These are phyloP conservation scores for Ophiosphaerella herpotricha DNA, from an alignment of 2,329 filamentous ascomycete species.

Conservation along the genomic window DNA sequence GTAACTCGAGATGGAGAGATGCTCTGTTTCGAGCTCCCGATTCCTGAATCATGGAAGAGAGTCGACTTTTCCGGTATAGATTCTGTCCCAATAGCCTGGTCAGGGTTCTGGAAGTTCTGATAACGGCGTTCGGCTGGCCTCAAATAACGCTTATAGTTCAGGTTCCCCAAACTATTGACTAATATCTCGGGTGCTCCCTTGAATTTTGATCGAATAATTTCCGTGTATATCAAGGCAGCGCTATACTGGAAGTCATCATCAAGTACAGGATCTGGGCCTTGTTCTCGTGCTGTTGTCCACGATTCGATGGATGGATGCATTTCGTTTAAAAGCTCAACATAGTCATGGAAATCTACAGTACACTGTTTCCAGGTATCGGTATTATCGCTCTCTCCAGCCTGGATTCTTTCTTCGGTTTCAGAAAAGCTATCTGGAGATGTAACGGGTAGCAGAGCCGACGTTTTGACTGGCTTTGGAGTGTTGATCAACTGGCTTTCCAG, in stretches of 20 bases:
- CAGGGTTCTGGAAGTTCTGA: neutral
- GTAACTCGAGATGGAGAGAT: neutral
- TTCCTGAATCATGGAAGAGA: neutral
- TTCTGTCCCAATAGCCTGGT: neutral
- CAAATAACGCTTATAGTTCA: neutral
- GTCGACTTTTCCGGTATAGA: neutral
- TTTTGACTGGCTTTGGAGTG: neutral
- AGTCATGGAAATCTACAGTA: conserved; percentile 3
- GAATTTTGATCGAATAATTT: neutral
- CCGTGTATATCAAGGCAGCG: neutral
- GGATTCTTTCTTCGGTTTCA: neutral
- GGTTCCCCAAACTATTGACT: neutral
- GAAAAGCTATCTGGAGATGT: neutral
- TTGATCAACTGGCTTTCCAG: neutral
- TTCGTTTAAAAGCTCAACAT: conserved; percentile 10
- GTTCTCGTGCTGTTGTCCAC: neutral
- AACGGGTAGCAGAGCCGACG: neutral
- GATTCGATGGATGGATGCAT: conserved; percentile 6
- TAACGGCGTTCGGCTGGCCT: neutral
- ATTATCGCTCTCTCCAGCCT: no score
- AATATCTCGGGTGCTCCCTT: neutral
- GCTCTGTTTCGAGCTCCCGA: neutral
- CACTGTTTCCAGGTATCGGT: neutral
- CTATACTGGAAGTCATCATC: neutral
- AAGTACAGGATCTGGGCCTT: neutral